Percentiles rank a stretch among this genome's conserved stretches.
These are phyloP conservation scores for Myriosclerotinia duriaeana DNA, from an alignment of 2,329 filamentous ascomycete genomes.

Conservation along the genomic window DNA sequence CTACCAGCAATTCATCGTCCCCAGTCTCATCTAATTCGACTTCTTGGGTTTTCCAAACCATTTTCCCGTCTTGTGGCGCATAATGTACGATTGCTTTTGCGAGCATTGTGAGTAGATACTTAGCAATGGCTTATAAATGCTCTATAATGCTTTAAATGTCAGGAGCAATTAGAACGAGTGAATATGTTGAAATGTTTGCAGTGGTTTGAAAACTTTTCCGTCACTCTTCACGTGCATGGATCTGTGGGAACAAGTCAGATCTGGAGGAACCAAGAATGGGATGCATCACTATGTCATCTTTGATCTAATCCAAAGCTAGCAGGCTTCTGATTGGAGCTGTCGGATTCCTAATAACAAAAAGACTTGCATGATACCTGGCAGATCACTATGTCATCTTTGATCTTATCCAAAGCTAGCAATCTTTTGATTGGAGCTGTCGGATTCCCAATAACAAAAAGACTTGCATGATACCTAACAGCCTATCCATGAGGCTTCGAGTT, in stretches of 20 bases:
- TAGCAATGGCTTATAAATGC: neutral
- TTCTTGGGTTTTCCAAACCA: neutral
- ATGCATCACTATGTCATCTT: neutral
- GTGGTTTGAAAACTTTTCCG: neutral
- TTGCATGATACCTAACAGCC: too few relatives aligned
- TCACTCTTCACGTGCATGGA: neutral
- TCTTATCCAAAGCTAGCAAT: neutral
- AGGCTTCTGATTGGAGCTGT: neutral
- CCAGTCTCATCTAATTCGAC: neutral
- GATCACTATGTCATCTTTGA: neutral
- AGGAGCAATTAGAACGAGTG: neutral
- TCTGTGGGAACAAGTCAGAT: neutral
- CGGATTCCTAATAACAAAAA: too few relatives aligned
- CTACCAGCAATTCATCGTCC: conserved; percentile 21
- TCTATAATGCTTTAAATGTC: neutral
- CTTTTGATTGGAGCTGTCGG: neutral
- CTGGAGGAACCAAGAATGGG: neutral
- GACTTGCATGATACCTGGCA: too few relatives aligned
- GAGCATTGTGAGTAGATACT: neutral
- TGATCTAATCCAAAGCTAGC: neutral
- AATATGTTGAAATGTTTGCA: neutral
- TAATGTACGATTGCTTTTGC: conserved; percentile 11
- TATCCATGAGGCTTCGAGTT: too few relatives aligned
- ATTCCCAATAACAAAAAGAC: too few relatives aligned
- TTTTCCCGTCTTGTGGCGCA: neutral